Conservation (phyloP, 495 filamentous ascomycete genomes). For the Ramalina peruviana region DNA sequence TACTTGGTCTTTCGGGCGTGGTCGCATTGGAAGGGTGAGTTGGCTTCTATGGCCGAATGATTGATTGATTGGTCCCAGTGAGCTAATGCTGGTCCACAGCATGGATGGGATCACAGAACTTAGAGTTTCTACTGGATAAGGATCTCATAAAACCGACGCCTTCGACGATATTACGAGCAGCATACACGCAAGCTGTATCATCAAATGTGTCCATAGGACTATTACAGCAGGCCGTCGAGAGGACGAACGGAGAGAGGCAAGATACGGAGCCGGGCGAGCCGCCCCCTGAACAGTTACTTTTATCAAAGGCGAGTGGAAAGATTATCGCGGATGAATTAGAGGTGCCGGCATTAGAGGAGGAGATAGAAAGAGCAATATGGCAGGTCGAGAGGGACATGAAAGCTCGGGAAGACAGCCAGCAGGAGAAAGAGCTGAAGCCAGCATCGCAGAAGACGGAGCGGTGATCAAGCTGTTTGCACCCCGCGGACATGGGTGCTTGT, state of each 20-base stretch:
- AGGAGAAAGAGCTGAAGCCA: constrained; percentile 18
- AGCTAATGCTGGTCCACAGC: constrained; percentile 31
- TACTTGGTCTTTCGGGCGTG: constrained; percentile 74
- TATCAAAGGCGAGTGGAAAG: constrained; percentile 45
- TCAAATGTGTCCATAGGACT: constrained; percentile 20
- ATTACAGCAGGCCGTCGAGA: constrained; percentile 3
- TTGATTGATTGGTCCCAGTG: background rate
- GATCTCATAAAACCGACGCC: constrained; percentile 50
- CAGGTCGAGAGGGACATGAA: constrained; percentile 63
- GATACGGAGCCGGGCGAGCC: background rate
- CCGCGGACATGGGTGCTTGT: too few relatives aligned
- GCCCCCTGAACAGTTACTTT: constrained; percentile 37
- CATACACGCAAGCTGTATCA: constrained; percentile 40
- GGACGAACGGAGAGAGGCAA: background rate
- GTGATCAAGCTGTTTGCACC: too few relatives aligned
- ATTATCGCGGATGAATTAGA: constrained; percentile 57
- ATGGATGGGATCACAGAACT: constrained; percentile 67
- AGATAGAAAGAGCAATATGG: constrained; percentile 77
- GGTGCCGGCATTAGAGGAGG: constrained; percentile 70
- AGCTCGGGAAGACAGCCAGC: constrained; percentile 29
- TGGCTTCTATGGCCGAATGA: background rate
- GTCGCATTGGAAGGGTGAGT: constrained; percentile 52
- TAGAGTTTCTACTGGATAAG: constrained; percentile 65
- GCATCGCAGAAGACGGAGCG: constrained; percentile 1
- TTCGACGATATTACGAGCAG: constrained; percentile 49